Evolutionary conservation across 306 rosid genomes (phyloP).

Genomic region (Dalbergia oliveri): DNA sequence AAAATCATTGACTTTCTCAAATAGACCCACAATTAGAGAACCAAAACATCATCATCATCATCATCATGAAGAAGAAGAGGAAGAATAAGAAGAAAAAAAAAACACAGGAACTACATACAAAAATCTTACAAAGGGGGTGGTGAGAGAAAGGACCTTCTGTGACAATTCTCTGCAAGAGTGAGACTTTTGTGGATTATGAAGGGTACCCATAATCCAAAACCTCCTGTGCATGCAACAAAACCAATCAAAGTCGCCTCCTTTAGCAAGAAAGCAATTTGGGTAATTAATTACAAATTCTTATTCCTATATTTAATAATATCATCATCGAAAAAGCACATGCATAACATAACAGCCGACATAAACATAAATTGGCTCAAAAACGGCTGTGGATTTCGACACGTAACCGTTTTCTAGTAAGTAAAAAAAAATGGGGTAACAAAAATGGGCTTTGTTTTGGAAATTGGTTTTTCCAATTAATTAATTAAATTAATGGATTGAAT

Average conservation of each 20-base stretch:
- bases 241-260: conserved; percentile 49
- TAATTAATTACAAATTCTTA: neutral
- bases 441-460: neutral
- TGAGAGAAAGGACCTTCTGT: conserved; percentile 54
- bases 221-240: conserved; percentile 54
- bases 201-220: conserved; percentile 50
- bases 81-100: neutral
- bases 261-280: conserved; percentile 40
- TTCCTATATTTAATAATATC: conserved; percentile 24
- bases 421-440: neutral
- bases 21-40: conserved; percentile 8
- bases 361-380: conserved; percentile 51
- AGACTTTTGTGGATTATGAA: conserved; percentile 44
- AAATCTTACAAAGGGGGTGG: conserved; percentile 17
- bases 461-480: neutral
- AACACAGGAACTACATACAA: neutral
- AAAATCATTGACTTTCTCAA: conserved; percentile 44
- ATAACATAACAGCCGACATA: conserved; percentile 33
- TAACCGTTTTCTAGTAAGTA: conserved; percentile 24
- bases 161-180: conserved; percentile 49
- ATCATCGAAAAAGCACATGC: conserved; percentile 50
- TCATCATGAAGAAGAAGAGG: neutral
- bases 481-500: neutral
- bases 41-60: conserved; percentile 5
- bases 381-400: conserved; percentile 4